Evolutionary conservation across 768 basidiomycete genomes (phyloP).

Genomic region (Dentipellis fragilis): DNA sequence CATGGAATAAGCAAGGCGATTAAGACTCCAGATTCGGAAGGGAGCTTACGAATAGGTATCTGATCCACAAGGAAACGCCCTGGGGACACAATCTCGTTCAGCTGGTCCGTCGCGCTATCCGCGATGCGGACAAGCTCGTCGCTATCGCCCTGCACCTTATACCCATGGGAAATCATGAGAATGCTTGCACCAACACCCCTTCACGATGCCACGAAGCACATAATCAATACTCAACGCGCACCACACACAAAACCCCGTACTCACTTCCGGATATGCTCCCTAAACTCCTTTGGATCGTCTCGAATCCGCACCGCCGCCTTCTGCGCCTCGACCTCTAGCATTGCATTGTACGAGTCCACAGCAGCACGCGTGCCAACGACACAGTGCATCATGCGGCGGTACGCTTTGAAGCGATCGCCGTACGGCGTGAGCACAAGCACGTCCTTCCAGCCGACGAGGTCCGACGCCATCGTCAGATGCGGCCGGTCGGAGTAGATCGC

Average conservation of each 20-base stretch:
- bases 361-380: conserved; percentile 11
- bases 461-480: conserved; percentile 14
- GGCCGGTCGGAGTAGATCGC: conserved; percentile 17
- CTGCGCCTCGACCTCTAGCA: conserved; percentile 11
- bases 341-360: conserved; percentile 11
- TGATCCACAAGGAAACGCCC: conserved; percentile 15
- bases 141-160: conserved; percentile 7
- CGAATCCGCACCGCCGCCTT: conserved; percentile 10
- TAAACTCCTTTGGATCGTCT: conserved; percentile 9
- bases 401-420: conserved; percentile 13
- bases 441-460: conserved; percentile 13
- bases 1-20: too few relatives aligned
- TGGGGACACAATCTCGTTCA: conserved; percentile 7
- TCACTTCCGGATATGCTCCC: conserved; percentile 13
- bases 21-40: not conserved
- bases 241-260: not conserved
- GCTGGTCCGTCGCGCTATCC: conserved; percentile 14
- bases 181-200: conserved; percentile 13
- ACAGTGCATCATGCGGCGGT: conserved; percentile 12
- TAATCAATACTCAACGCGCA: not conserved
- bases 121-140: conserved; percentile 16
- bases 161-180: conserved; percentile 14
- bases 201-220: not conserved
- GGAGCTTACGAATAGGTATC: conserved; percentile 7
- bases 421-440: conserved; percentile 15